Percentiles rank a stretch among this genome's conserved stretches.
phyloP scores from a whole-genome alignment of 192 early-diverging fungal species.

The Chytriomyces confervae region DNA sequence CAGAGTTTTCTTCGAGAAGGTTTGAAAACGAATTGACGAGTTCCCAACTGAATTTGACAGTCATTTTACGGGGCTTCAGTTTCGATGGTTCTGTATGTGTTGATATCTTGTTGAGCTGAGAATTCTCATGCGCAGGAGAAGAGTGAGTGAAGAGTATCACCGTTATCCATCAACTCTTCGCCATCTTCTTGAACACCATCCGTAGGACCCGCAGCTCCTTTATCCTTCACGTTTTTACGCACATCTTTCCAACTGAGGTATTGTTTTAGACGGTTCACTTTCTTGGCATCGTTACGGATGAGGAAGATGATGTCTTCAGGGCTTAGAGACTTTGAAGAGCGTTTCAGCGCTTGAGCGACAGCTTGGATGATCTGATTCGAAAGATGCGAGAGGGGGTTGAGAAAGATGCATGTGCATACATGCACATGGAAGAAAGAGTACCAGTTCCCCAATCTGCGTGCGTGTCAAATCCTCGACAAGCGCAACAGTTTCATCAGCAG shows the following conservation, averaged over 20 bases:
- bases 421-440: conserved; percentile 32
- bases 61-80: conserved; percentile 64
- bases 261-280: conserved; percentile 87
- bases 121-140: background rate
- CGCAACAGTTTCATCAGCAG: conserved; percentile 82
- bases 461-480: conserved; percentile 96
- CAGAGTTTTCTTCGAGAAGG: conserved; percentile 51
- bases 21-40: conserved; percentile 80
- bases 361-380: conserved; percentile 76
- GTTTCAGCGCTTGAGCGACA: conserved; percentile 81
- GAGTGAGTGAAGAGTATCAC: background rate
- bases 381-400: background rate
- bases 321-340: conserved; percentile 78
- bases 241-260: conserved; percentile 97
- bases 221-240: conserved; percentile 88
- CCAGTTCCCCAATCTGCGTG: conserved; percentile 93
- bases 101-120: background rate
- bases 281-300: conserved; percentile 92
- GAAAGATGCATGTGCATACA: background rate
- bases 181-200: conserved; percentile 63
- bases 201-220: conserved; percentile 55
- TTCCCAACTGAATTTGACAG: conserved; percentile 94
- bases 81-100: conserved; percentile 40
- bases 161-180: conserved; percentile 26
- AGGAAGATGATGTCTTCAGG: conserved; percentile 97